Percentiles rank a stretch among this genome's conserved stretches.
These are phyloP conservation scores for Alternaria angustiovoidea DNA, from an alignment of 2,329 filamentous ascomycete species.

Conservation along the genomic window DNA sequence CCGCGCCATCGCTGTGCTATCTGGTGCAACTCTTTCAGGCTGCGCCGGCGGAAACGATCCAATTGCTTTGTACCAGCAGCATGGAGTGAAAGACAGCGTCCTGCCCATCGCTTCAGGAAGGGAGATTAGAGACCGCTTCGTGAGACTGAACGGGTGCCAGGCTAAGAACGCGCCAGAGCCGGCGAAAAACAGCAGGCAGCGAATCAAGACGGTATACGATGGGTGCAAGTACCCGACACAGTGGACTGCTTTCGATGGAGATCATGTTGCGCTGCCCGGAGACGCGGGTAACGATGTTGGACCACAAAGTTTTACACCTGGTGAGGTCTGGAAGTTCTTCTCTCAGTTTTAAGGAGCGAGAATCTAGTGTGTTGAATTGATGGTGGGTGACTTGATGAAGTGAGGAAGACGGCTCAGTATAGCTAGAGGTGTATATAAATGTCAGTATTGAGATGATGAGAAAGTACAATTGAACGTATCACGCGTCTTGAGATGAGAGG, in stretches of 20 bases:
- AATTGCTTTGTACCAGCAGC: slow-evolving; percentile 53
- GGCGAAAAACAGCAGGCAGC: slow-evolving; percentile 16
- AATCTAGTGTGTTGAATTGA: neutral
- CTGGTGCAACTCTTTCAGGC: slow-evolving; percentile 29
- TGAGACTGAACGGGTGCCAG: slow-evolving; percentile 51
- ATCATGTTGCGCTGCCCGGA: slow-evolving; percentile 31
- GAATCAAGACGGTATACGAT: slow-evolving; percentile 28
- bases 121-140: slow-evolving; percentile 51
- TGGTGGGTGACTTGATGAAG: neutral
- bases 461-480: neutral
- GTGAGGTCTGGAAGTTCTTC: slow-evolving; percentile 47
- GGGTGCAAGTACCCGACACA: slow-evolving; percentile 46
- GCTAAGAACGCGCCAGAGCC: slow-evolving; percentile 27
- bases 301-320: slow-evolving; percentile 31
- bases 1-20: slow-evolving; percentile 50
- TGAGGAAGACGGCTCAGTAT: neutral
- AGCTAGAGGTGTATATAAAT: neutral
- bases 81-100: slow-evolving; percentile 51
- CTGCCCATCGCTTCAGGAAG: slow-evolving; percentile 47
- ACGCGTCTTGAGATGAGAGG: neutral
- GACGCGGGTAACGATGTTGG: slow-evolving; percentile 19
- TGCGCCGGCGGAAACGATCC: slow-evolving; percentile 49
- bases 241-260: slow-evolving; percentile 39
- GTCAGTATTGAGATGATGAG: neutral
- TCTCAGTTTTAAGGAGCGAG: slow-evolving; percentile 21